phyloP scores from a whole-genome alignment of 225 moss, liverwort and hornwort genomes.

The Marchantia polymorpha region DNA sequence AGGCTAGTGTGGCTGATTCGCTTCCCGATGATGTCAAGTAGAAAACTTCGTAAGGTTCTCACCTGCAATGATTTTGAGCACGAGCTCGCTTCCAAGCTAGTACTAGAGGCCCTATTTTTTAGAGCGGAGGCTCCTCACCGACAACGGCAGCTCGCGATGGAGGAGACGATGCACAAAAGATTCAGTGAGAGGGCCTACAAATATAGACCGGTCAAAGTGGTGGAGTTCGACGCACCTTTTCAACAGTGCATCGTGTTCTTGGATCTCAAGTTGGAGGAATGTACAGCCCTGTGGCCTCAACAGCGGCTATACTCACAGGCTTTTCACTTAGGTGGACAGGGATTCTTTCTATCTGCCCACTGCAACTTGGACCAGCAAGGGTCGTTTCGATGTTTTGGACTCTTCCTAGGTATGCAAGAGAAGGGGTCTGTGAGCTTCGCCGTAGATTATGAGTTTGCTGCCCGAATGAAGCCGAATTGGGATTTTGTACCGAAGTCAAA shows the following conservation, averaged over 20 bases:
- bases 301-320: constrained; percentile 97
- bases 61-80: constrained; percentile 91
- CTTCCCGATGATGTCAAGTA: constrained; percentile 98
- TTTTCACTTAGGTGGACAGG: constrained; percentile 96
- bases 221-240: constrained; percentile 81
- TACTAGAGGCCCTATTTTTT: constrained; percentile 87
- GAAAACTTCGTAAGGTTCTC: constrained; percentile 94
- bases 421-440: constrained; percentile 91
- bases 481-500: constrained; percentile 86
- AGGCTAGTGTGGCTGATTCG: constrained; percentile 88
- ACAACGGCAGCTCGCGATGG: constrained; percentile 84
- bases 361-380: constrained; percentile 87
- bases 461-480: constrained; percentile 84
- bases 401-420: constrained; percentile 99
- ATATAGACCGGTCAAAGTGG: constrained; percentile 97
- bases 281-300: constrained; percentile 74
- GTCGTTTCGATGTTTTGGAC: constrained; percentile 90
- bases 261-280: constrained; percentile 94
- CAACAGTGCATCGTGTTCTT: constrained; percentile 84
- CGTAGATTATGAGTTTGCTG: constrained; percentile 95
- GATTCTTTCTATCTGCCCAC: constrained; percentile 96
- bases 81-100: constrained; percentile 81
- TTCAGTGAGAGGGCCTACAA: constrained; percentile 93
- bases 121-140: constrained; percentile 85
- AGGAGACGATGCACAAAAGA: constrained; percentile 82